Conservation (phyloP, 345 rosid genomes). For the Firmiana major region DNA sequence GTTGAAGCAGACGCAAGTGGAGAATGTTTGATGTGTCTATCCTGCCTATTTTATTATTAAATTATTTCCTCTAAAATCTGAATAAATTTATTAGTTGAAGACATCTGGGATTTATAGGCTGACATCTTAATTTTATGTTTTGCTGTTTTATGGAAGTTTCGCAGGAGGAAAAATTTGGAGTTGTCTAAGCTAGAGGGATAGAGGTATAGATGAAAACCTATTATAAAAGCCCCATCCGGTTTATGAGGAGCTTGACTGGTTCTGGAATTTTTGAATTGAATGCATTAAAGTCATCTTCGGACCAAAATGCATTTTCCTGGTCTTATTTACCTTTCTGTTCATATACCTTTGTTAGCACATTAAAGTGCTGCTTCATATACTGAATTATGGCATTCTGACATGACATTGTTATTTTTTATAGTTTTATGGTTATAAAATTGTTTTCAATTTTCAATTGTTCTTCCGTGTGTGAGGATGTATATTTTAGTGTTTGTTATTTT, state of each 20-base stretch:
- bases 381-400: not conserved
- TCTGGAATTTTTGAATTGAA: not conserved
- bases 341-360: not conserved
- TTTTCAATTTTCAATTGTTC: not conserved
- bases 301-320: not conserved
- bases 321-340: not conserved
- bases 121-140: not conserved
- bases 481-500: not conserved
- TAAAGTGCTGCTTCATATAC: not conserved
- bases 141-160: not conserved
- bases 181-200: not conserved
- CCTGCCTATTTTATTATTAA: not conserved
- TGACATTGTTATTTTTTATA: not conserved
- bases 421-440: not conserved
- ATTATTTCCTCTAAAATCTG: not conserved
- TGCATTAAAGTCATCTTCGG: not conserved
- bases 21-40: not conserved
- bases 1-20: not conserved
- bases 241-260: not conserved
- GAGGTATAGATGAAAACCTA: not conserved
- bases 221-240: not conserved
- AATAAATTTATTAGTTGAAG: not conserved
- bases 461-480: not conserved
- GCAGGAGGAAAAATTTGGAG: not conserved
- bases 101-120: not conserved